Base-by-base conservation (phyloP, 2,329 filamentous ascomycete species). In the Alternaria arbusti region DNA sequence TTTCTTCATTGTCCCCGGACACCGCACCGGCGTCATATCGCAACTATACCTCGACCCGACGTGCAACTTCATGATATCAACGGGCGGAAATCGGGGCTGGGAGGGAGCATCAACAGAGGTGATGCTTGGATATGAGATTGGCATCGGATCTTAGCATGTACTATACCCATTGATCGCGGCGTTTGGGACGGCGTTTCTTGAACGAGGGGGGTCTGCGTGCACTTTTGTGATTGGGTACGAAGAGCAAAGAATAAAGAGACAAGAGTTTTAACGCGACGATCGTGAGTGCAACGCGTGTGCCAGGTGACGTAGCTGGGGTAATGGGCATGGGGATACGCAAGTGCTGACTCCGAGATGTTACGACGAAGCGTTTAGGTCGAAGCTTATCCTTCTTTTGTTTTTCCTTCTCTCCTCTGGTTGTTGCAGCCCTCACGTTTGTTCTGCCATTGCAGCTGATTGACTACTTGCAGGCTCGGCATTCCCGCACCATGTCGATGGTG, bases 1-100 rank as follows among this genome's bases (percentile, higher is more conserved):
- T 0, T 99, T 98, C 79, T 86, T 97, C n/a, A 97, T 99, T 69
- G 90, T 99, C 23, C 96, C 96, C 0, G 96, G 96, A 0, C 96
- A 91, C 75, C 85, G 93, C 15, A 94, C 94, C 0, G 95, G 95
- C 47, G 93, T 97, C 45, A 95, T 97, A 45, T 93, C 91, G 0
- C 89, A 91, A 64, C 82, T 98, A 10, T 96, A 95, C 74, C 85
- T 97, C 50, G 96, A 99, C 78, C 92, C 92, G 5, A 92, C 93
- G 0, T 95, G 93, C 77, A 87, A 89, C 17, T 98, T 94, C 76
- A 95, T 99, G 91, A 87, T 99, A 32, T 95, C 92, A 2, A 92
- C 93, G 0, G 94, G 93, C 5, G 96, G 96, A 0, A 98, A 96
- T 66, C 84, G 96, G 66, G 96, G 96, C 1, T 99, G 96, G 96